A percentile compares a stretch with the other conserved stretches of the same genome.
Conservation (phyloP, 768 basidiomycete species). For the Boletellus emodensis region DNA sequence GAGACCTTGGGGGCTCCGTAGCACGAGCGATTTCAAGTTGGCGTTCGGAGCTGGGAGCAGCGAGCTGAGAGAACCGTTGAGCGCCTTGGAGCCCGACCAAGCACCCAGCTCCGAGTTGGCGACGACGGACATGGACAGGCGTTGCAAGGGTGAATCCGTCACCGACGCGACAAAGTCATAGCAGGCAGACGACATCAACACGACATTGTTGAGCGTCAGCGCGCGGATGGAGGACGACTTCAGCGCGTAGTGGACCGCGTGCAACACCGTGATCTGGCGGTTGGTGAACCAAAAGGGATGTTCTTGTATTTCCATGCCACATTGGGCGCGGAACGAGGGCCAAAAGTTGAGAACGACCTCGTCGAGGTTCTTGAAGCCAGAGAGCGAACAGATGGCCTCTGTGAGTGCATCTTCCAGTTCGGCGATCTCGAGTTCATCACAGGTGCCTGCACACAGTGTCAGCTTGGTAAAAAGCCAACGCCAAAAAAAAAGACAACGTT, state of each 20-base stretch:
- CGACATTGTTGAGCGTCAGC: constrained; percentile 23
- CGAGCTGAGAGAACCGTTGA: constrained; percentile 25
- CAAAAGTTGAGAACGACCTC: constrained; percentile 27
- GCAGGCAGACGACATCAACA: constrained; percentile 20
- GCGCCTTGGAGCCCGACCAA: constrained; percentile 31
- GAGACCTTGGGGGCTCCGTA: constrained; percentile 27
- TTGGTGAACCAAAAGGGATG: constrained; percentile 31
- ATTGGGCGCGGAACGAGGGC: constrained; percentile 27
- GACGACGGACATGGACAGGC: constrained; percentile 30
- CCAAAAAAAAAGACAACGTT: neutral
- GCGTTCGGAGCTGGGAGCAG: constrained; percentile 21
- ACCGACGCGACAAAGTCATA: constrained; percentile 29
- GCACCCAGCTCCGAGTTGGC: constrained; percentile 28
- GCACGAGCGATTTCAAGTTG: constrained; percentile 20
- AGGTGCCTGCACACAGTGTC: constrained; percentile 9
- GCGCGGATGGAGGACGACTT: constrained; percentile 20
- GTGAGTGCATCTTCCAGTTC: constrained; percentile 30
- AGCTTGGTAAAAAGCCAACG: neutral
- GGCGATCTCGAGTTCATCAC: constrained; percentile 29
- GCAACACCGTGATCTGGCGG: constrained; percentile 24
- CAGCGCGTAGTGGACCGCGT: constrained; percentile 24
- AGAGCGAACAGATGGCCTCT: constrained; percentile 22
- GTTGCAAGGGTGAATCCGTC: constrained; percentile 24
- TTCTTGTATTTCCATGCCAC: constrained; percentile 22
- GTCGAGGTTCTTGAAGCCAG: constrained; percentile 18